phyloP scores from a whole-genome alignment of 2,329 filamentous ascomycete species.

The Eutypella sp. region DNA sequence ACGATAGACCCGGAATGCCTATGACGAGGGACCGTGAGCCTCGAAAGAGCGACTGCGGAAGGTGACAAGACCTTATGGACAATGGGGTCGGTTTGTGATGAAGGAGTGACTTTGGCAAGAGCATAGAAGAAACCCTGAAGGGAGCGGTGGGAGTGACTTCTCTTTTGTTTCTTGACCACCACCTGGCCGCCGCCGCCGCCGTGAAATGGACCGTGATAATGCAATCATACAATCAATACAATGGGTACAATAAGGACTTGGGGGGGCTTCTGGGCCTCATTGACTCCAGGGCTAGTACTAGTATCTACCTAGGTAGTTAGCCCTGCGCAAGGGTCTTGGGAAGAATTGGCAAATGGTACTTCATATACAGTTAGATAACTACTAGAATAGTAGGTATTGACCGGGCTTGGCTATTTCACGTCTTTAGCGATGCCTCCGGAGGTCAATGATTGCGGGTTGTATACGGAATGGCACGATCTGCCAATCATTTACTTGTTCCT shows the following conservation, averaged over 20 bases:
- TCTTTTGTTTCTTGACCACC: neutral
- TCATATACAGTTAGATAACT: no score
- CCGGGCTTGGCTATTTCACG: neutral
- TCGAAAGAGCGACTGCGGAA: neutral
- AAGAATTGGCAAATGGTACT: no score
- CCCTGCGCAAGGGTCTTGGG: no score
- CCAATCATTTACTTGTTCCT: conserved; percentile 1
- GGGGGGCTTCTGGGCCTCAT: no score
- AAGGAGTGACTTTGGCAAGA: neutral
- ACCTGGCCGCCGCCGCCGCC: no score
- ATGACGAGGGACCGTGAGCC: neutral
- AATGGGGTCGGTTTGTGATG: neutral
- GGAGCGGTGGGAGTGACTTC: neutral
- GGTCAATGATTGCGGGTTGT: no score
- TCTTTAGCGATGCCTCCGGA: neutral
- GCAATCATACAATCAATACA: no score
- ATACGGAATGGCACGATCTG: neutral
- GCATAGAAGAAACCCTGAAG: no score
- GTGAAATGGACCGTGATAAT: no score
- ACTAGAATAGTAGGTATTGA: no score
- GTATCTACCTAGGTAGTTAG: no score
- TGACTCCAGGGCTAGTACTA: no score
- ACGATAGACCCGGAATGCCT: neutral
- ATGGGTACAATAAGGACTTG: neutral
- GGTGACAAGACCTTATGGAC: neutral